Evolutionary conservation across 1,139 yeast genomes (phyloP), one percentile per base, ranked within the genome.

Genomic region (Blastobotrys aristatus): DNA sequence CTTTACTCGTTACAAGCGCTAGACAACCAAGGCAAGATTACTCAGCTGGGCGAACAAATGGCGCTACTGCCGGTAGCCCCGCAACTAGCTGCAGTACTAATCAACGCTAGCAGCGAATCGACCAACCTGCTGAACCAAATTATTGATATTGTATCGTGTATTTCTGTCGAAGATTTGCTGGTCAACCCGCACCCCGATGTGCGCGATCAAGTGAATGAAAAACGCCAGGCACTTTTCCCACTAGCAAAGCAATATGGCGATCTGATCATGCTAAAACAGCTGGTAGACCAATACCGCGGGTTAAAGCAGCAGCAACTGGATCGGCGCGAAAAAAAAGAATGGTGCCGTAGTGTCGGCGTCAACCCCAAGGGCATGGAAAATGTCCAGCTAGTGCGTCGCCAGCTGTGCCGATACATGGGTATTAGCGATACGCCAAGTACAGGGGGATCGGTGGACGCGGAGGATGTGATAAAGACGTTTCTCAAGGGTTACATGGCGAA

Each of bases 31-130:
- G 97, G 97, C 0, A 70, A 76, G 29, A 81, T 92, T 51, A 92
- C 97, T 0, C 65, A 73, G 1, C 67, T 86, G 36, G 98, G 98
- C 16, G 71, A 73, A 48, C 79, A 85, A 59, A 89, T 92, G 95
- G 89, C 95, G 0, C 75, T 87, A 7, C 71, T 92, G 51, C 98
- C 98, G 0, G 75, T 94, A 21, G 84, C 90, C 14, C 98, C 98
- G 0, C 94, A 87, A 59, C 72, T 94, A 36, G 86, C 96, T n/a
- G 89, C 88, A 0, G 97, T 89, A 10, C 72, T 90, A 47, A 72
- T 90, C 43, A 75, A 77, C 33, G 96, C 96, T 0, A 81, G 82
- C 22, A 43, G 43, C 32, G 49, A 38, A 41, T 81, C 82, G 22
- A 44, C 44, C 36, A 48, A 39, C 40, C 44, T 30, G 11, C 66